These are phyloP conservation scores for Theileria annulata DNA, from an alignment of 169 alveolate species.

Conservation along the genomic window DNA sequence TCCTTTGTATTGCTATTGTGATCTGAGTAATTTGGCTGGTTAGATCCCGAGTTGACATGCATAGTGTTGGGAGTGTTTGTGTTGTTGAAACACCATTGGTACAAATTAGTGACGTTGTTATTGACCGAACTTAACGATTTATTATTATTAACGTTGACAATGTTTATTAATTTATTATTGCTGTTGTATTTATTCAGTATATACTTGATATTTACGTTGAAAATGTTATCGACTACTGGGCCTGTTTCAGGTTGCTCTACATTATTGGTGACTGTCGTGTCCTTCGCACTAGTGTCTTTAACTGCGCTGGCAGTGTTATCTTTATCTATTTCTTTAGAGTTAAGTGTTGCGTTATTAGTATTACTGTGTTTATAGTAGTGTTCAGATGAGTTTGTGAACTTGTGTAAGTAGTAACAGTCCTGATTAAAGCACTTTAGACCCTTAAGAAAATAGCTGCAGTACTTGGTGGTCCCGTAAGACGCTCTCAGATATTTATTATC, in stretches of 20 bases:
- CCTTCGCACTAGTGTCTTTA: slow-evolving; percentile 21
- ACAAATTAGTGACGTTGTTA: slow-evolving; percentile 24
- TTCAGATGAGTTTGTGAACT: slow-evolving; percentile 82
- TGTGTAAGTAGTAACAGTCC: slow-evolving; percentile 90
- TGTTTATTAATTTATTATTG: background rate
- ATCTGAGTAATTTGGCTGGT: background rate
- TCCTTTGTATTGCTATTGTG: slow-evolving; percentile 16
- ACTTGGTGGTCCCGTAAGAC: slow-evolving; percentile 92
- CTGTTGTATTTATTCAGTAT: background rate
- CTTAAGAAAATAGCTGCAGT: slow-evolving; percentile 87
- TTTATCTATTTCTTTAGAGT: slow-evolving; percentile 22
- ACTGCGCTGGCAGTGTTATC: background rate
- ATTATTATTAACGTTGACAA: slow-evolving; percentile 20
- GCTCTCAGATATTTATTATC: slow-evolving; percentile 87
- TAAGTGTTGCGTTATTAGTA: slow-evolving; percentile 3
- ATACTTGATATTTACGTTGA: background rate
- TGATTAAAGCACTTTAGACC: slow-evolving; percentile 84
- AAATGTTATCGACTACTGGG: background rate
- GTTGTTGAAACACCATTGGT: background rate
- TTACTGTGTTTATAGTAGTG: slow-evolving; percentile 52
- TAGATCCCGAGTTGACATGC: slow-evolving; percentile 10
- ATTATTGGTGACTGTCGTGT: background rate
- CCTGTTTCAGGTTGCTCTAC: background rate
- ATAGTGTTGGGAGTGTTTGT: background rate
- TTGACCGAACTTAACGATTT: slow-evolving; percentile 30